Evolutionary conservation across 2,329 filamentous ascomycete genomes (phyloP).

Genomic region (Sphaerostilbella broomeana): DNA sequence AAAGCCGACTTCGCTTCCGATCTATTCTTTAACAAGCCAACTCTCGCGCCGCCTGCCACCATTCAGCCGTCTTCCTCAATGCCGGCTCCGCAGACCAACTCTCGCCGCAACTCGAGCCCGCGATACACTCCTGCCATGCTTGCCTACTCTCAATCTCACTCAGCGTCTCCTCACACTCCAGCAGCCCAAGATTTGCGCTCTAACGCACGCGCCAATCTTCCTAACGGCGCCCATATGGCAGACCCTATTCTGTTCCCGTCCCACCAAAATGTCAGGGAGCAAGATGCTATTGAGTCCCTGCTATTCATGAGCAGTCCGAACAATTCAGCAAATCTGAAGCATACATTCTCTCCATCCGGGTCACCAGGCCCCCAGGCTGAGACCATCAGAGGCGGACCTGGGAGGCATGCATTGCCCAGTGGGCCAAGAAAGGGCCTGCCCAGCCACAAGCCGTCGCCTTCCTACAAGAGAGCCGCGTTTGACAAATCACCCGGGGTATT

Average conservation of each 20-base stretch:
- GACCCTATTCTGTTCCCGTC: conserved; percentile 60
- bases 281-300: conserved; percentile 74
- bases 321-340: conserved; percentile 59
- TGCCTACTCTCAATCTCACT: conserved; percentile 42
- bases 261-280: conserved; percentile 60
- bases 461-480: conserved; percentile 41
- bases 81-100: conserved; percentile 29
- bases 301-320: conserved; percentile 77
- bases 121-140: conserved; percentile 44
- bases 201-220: too few species aligned
- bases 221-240: conserved; percentile 24
- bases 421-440: conserved; percentile 48
- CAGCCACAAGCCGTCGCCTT: conserved; percentile 36
- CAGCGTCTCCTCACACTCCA: conserved; percentile 40
- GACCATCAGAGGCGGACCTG: conserved; percentile 15
- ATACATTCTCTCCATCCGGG: conserved; percentile 41
- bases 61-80: conserved; percentile 43
- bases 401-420: conserved; percentile 37
- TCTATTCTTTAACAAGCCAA: conserved; percentile 28
- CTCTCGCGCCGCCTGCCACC: conserved; percentile 47
- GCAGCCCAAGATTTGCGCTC: too few species aligned
- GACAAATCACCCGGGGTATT: conserved; percentile 38
- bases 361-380: conserved; percentile 27
- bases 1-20: conserved; percentile 31
- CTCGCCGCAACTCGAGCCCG: conserved; percentile 46